Evolutionary conservation across 225 moss, liverwort and hornwort species (phyloP).

Genomic region (Bryum argenteum): DNA sequence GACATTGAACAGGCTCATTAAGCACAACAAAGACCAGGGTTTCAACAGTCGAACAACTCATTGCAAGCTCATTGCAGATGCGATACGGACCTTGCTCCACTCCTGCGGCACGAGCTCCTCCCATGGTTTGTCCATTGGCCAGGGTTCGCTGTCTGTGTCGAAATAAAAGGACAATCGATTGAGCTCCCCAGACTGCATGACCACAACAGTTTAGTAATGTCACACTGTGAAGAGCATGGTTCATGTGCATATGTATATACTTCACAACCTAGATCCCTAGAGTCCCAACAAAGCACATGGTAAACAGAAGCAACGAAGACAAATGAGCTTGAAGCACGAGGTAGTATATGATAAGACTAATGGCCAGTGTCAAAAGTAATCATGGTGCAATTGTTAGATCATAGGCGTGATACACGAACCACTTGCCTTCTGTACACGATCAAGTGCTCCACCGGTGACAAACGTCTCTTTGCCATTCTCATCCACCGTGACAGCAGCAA

Average conservation of each 20-base stretch:
- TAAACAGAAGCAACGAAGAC: background rate
- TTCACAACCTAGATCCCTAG: background rate
- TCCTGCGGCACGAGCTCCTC: slow-evolving; percentile 67
- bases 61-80: slow-evolving; percentile 12
- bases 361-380: background rate
- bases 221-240: slow-evolving; percentile 1
- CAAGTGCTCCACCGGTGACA: slow-evolving; percentile 87
- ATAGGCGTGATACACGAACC: background rate
- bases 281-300: background rate
- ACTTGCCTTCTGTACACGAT: slow-evolving; percentile 87
- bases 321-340: background rate
- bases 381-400: background rate
- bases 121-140: slow-evolving; percentile 74
- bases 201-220: slow-evolving; percentile 7
- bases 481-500: slow-evolving; percentile 92
- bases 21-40: background rate
- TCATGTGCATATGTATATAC: background rate
- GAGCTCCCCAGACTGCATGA: slow-evolving; percentile 74
- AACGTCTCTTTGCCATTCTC: slow-evolving; percentile 87
- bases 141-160: slow-evolving; percentile 77
- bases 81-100: slow-evolving; percentile 65
- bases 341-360: background rate
- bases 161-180: slow-evolving; percentile 85
- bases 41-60: slow-evolving; percentile 7
- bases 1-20: background rate